These are phyloP conservation scores for Trichosporon sp. DNA, from an alignment of 1,284 basidiomycete species.

Conservation along the genomic window DNA sequence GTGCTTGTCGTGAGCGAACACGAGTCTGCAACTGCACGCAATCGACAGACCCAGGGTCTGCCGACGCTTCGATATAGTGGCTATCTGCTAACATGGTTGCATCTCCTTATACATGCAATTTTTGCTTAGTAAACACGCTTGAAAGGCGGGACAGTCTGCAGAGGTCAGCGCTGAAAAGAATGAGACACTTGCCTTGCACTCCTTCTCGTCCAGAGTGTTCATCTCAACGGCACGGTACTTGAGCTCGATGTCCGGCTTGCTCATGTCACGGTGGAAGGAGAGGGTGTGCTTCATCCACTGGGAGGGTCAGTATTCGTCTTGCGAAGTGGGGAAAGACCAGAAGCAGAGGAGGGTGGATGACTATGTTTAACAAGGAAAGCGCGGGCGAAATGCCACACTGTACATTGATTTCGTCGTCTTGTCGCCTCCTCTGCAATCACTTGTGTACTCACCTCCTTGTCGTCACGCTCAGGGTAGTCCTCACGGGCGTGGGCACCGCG, in stretches of 20 bases:
- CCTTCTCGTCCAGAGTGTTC: constrained; percentile 85
- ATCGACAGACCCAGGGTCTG: no score
- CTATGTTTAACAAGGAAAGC: no score
- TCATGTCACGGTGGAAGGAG: constrained; percentile 70
- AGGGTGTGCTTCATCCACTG: constrained; percentile 90
- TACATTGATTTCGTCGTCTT: not conserved
- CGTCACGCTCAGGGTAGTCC: constrained; percentile 73
- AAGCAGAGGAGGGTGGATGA: no score
- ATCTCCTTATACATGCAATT: constrained; percentile 2
- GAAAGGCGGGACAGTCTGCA: constrained; percentile 18
- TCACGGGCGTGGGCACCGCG: constrained; percentile 94
- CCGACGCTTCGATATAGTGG: not conserved
- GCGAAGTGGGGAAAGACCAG: no score
- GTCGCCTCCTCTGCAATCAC: no score
- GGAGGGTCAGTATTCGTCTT: constrained; percentile 33
- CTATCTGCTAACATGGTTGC: not conserved
- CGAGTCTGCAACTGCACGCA: no score
- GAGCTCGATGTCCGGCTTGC: constrained; percentile 75
- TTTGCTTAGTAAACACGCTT: constrained; percentile 19
- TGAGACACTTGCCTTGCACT: no score
- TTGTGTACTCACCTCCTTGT: constrained; percentile 51
- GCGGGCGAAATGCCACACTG: not conserved
- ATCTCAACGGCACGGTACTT: constrained; percentile 81
- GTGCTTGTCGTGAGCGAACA: no score
- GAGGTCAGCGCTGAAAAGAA: no score